Evolutionary conservation across 1,139 yeast species (phyloP).

Genomic region (Geotrichum macrosporum): DNA sequence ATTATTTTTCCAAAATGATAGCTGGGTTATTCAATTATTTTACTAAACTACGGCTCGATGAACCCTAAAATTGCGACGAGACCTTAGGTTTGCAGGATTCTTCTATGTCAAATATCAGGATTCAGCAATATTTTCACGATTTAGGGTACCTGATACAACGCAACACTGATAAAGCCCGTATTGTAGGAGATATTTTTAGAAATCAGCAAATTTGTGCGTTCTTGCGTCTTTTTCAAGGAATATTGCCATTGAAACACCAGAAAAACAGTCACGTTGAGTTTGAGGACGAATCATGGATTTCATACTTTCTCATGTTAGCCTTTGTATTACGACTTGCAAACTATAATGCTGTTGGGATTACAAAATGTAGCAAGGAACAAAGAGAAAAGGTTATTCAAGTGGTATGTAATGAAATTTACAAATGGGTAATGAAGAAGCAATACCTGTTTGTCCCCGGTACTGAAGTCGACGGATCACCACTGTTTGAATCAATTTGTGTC

Average conservation of each 20-base stretch:
- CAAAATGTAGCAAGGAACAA: constrained; percentile 23
- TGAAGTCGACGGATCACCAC: too few species aligned
- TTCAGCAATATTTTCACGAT: constrained; percentile 82
- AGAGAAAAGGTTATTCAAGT: constrained; percentile 27
- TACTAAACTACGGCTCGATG: constrained; percentile 51
- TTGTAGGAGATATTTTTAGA: constrained; percentile 34
- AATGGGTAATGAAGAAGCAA: constrained; percentile 33
- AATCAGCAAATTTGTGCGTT: constrained; percentile 56
- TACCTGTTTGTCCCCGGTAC: too few species aligned
- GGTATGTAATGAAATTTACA: constrained; percentile 28
- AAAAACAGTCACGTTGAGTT: constrained; percentile 79
- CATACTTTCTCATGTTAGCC: constrained; percentile 69
- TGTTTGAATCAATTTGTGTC: constrained; percentile 1
- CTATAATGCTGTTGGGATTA: constrained; percentile 37
- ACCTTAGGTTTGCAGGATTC: constrained; percentile 29
- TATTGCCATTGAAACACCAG: constrained; percentile 70
- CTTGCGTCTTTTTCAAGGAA: constrained; percentile 70
- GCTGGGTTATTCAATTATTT: constrained; percentile 64
- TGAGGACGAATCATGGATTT: constrained; percentile 80
- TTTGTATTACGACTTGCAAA: constrained; percentile 38
- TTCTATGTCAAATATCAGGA: constrained; percentile 64
- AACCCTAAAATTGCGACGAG: constrained; percentile 44
- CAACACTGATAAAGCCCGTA: constrained; percentile 49
- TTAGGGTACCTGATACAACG: constrained; percentile 71
- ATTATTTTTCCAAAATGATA: constrained; percentile 64